A percentile compares a stretch with the other conserved stretches of the same genome.
Conservation (phyloP, 2,329 filamentous ascomycete species). For the Sarocladiaceae sp. region DNA sequence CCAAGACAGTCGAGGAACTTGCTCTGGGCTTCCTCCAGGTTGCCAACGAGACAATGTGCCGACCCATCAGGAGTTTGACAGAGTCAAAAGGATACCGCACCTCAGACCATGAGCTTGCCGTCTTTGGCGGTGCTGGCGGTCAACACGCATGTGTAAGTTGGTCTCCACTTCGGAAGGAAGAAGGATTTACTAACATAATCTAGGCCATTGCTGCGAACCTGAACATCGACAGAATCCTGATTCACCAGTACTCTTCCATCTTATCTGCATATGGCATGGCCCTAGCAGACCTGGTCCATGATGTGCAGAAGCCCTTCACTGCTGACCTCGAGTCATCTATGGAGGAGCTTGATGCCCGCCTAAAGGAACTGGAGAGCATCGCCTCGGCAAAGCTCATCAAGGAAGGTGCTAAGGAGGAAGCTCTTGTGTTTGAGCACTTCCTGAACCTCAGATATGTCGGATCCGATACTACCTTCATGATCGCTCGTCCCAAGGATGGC, state of each 20-base stretch:
- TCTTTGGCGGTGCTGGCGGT: conserved; percentile 87
- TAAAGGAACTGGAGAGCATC: conserved; percentile 7
- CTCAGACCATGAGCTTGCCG: conserved; percentile 80
- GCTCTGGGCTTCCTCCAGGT: conserved; percentile 90
- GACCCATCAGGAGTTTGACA: conserved; percentile 84
- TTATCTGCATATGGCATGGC: conserved; percentile 92
- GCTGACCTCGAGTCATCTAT: conserved; percentile 58
- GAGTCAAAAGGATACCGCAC: conserved; percentile 91
- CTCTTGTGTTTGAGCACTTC: conserved; percentile 24
- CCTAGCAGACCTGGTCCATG: conserved; percentile 86
- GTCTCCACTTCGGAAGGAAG: no score
- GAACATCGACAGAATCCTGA: conserved; percentile 77
- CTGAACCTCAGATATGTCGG: conserved; percentile 40
- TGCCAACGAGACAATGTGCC: conserved; percentile 86
- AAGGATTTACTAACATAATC: background rate
- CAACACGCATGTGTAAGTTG: conserved; percentile 72
- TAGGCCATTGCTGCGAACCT: conserved; percentile 71
- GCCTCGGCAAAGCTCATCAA: conserved; percentile 10
- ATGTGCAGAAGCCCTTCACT: conserved; percentile 74
- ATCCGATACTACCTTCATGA: conserved; percentile 36
- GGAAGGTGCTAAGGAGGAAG: background rate
- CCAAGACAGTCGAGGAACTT: conserved; percentile 66
- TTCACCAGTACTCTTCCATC: conserved; percentile 85
- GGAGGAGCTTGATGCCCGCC: conserved; percentile 52
- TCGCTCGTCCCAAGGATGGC: conserved; percentile 11